Evolutionary conservation across 139 green algal genomes (phyloP).

Genomic region (Pleodorina starrii): DNA sequence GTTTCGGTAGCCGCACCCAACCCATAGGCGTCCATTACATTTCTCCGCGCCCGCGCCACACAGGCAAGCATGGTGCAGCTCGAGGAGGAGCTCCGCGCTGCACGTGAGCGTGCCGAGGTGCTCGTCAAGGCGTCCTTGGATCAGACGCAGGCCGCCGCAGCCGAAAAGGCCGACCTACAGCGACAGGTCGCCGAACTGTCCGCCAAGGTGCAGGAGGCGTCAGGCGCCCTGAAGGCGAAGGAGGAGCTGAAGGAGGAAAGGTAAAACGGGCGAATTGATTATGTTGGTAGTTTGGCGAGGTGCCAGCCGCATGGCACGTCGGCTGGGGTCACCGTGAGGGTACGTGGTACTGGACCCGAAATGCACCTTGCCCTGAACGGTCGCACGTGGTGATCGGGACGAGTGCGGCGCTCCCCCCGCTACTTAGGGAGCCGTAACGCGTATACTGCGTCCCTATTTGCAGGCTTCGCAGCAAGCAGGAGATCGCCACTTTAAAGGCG

Average conservation of each 20-base stretch:
- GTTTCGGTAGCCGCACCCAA: too few relatives aligned
- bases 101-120: constrained; percentile 24
- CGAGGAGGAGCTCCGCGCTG: constrained; percentile 16
- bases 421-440: too few relatives aligned
- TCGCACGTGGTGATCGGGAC: too few relatives aligned
- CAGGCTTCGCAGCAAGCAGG: constrained; percentile 71
- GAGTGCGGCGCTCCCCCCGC: too few relatives aligned
- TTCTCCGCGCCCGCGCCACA: too few relatives aligned
- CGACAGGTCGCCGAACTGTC: constrained; percentile 65
- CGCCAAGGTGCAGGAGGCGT: constrained; percentile 76
- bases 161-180: constrained; percentile 34
- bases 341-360: too few relatives aligned
- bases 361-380: too few relatives aligned
- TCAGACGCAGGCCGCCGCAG: constrained; percentile 2
- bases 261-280: constrained; percentile 59
- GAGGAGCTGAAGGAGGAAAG: constrained; percentile 87
- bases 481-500: constrained; percentile 64
- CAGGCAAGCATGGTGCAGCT: constrained; percentile 26
- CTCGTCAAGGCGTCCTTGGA: constrained; percentile 53
- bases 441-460: too few relatives aligned
- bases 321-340: too few relatives aligned
- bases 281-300: not conserved
- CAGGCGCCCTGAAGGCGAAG: constrained; percentile 75
- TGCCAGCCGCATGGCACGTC: not conserved
- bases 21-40: too few relatives aligned